Conservation (phyloP, 192 early-diverging fungal genomes). For the Paraglomus occultum region DNA sequence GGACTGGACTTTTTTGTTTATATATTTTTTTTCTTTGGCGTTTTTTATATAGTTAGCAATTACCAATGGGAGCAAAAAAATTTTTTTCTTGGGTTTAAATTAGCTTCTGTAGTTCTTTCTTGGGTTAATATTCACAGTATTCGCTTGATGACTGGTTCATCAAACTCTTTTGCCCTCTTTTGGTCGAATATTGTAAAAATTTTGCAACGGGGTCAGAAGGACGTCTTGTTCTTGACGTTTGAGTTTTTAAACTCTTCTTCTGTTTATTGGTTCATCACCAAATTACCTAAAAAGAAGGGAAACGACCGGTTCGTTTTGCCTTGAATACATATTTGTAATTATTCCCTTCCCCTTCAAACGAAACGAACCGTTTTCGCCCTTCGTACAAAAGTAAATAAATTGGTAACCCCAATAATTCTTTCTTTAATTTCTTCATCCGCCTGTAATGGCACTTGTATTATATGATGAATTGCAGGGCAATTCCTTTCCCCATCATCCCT, state of each 20-base stretch:
- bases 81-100: slow-evolving; percentile 8
- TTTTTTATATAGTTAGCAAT: slow-evolving; percentile 1
- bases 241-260: not conserved
- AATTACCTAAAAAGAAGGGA: slow-evolving; percentile 12
- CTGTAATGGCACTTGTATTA: slow-evolving; percentile 1
- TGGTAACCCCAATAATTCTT: slow-evolving; percentile 13
- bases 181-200: slow-evolving; percentile 26
- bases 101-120: slow-evolving; percentile 4
- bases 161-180: not conserved
- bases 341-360: not conserved
- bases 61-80: slow-evolving; percentile 1
- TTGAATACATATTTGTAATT: slow-evolving; percentile 9
- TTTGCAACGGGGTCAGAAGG: slow-evolving; percentile 27
- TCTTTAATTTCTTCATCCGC: slow-evolving; percentile 6
- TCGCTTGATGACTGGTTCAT: slow-evolving; percentile 17
- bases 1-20: slow-evolving; percentile 28
- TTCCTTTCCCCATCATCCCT: slow-evolving; percentile 28
- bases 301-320: slow-evolving; percentile 9
- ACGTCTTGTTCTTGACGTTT: not conserved
- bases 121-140: slow-evolving; percentile 15
- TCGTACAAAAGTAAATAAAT: slow-evolving; percentile 1
- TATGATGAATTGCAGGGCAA: slow-evolving; percentile 19
- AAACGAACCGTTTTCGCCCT: slow-evolving; percentile 7
- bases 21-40: slow-evolving; percentile 4
- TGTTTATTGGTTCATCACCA: not conserved